phyloP scores from a whole-genome alignment of 2,329 filamentous ascomycete genomes.

The Fusarium mangiferae region DNA sequence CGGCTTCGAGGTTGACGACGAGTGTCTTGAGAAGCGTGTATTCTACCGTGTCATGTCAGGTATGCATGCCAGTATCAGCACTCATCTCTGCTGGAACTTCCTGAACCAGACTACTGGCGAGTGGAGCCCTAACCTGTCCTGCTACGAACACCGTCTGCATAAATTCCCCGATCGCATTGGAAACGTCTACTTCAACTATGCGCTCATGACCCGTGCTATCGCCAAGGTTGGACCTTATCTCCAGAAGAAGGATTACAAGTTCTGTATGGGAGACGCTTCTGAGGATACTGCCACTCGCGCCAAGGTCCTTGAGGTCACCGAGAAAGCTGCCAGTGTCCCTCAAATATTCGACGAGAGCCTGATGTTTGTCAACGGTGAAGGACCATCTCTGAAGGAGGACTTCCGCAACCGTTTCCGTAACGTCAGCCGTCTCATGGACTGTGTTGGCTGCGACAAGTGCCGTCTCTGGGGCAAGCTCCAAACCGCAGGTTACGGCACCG shows the following conservation, averaged over 20 bases:
- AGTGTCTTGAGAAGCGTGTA: slow-evolving; percentile 98
- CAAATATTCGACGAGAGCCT: slow-evolving; percentile 93
- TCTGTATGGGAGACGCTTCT: slow-evolving; percentile 85
- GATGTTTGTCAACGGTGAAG: slow-evolving; percentile 88
- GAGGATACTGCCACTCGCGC: slow-evolving; percentile 84
- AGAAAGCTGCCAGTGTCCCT: slow-evolving; percentile 73
- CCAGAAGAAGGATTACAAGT: slow-evolving; percentile 76
- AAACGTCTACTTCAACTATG: slow-evolving; percentile 99
- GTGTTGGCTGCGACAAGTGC: slow-evolving; percentile 98
- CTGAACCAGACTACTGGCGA: slow-evolving; percentile 93
- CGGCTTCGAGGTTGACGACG: slow-evolving; percentile 82
- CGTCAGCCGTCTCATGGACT: slow-evolving; percentile 97
- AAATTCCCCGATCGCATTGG: slow-evolving; percentile 88
- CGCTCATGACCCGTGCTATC: slow-evolving; percentile 89
- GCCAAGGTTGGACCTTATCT: slow-evolving; percentile 89
- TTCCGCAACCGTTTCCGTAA: slow-evolving; percentile 98
- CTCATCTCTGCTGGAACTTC: slow-evolving; percentile 95
- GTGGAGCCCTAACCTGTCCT: slow-evolving; percentile 90
- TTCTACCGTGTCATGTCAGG: slow-evolving; percentile 96
- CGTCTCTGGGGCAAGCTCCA: slow-evolving; percentile 98
- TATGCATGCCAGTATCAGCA: slow-evolving; percentile 98
- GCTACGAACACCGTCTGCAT: slow-evolving; percentile 89
- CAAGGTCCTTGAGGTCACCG: slow-evolving; percentile 81
- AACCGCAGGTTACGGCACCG: slow-evolving; percentile 92
- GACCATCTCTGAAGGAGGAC: slow-evolving; percentile 88